These are phyloP conservation scores for Leccinum colubrinum DNA, from an alignment of 1,284 basidiomycete species.

Conservation along the genomic window DNA sequence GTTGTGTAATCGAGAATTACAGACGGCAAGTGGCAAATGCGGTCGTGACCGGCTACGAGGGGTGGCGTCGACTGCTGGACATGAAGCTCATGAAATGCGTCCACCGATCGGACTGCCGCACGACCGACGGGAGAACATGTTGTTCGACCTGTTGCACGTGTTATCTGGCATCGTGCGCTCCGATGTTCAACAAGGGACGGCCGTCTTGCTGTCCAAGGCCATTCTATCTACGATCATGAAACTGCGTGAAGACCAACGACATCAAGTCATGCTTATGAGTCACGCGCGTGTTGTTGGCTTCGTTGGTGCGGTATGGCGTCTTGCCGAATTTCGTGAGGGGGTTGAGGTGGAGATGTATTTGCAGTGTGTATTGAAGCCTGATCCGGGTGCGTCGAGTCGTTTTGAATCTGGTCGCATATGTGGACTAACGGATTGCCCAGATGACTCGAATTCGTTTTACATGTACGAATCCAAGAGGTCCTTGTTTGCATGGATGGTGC, in stretches of 20 bases:
- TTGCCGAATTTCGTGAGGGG: background rate
- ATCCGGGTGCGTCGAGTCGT: background rate
- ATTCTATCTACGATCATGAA: background rate
- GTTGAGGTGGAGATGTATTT: background rate
- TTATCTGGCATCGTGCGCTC: constrained; percentile 62
- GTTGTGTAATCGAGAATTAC: constrained; percentile 82
- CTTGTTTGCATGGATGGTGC: constrained; percentile 81
- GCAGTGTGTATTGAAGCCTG: background rate
- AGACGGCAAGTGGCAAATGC: constrained; percentile 77
- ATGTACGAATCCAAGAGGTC: constrained; percentile 88
- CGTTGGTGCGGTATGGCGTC: background rate
- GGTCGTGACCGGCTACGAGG: constrained; percentile 43
- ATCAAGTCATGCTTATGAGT: constrained; percentile 51
- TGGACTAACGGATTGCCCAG: constrained; percentile 37
- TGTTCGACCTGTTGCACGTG: constrained; percentile 85
- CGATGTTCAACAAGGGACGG: constrained; percentile 32
- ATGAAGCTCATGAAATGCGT: background rate
- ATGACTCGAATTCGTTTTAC: constrained; percentile 89
- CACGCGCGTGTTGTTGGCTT: constrained; percentile 53
- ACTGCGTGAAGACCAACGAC: constrained; percentile 48
- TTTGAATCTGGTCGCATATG: background rate
- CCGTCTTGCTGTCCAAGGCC: background rate
- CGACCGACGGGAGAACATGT: constrained; percentile 78
- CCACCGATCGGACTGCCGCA: constrained; percentile 55
- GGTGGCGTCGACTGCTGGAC: constrained; percentile 84